Evolutionary conservation across 345 rosid species (phyloP), one percentile per base, ranked within the genome.

Genomic region (Lepidium didymum): DNA sequence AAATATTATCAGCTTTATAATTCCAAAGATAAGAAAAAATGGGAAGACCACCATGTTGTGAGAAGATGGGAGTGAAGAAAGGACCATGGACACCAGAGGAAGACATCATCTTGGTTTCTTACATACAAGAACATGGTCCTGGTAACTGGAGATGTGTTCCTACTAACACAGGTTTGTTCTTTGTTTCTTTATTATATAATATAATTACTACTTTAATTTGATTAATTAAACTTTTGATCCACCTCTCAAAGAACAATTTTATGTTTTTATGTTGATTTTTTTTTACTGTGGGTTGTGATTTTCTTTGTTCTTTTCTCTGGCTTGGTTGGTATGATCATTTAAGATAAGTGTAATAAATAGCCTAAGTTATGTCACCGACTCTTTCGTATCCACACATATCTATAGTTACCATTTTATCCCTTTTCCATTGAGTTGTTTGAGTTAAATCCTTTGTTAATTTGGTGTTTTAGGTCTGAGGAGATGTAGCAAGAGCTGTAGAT

Each of bases 81-180:
- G 99, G 99, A 16, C 97, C 97, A 19, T 94, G 99, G 99, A 94
- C 99, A 19, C 99, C 99, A 3, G 99, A 94, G 74, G 99, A 94
- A 81, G 99, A 94, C 67, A 94, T 94, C 82, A 81, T 86, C 56
- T 62, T 94, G 67, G 97, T 94, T 66, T 86, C 97, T 65, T 84
- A 94, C 62, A 89, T 94, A 66, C 99, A 91, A 79, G 92, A 91
- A 65, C 96, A 91, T 77, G 99, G 99, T 16, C 92, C 99, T 52
- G 99, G 96, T 9, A 94, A 94, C 65, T 94, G 99, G 99, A 87
- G 93, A 84, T 82, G 96, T 27, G 91, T 94, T 27, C 99, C 99
- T 5, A 68, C 88, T 34, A 82, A 82, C 35, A 87, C 99, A 68
- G 97, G 99, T 93, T 72, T 14, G 45, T 29, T 29, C 62, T 55